Evolutionary conservation across 345 rosid genomes (phyloP).

Genomic region (Arabis alpina): DNA sequence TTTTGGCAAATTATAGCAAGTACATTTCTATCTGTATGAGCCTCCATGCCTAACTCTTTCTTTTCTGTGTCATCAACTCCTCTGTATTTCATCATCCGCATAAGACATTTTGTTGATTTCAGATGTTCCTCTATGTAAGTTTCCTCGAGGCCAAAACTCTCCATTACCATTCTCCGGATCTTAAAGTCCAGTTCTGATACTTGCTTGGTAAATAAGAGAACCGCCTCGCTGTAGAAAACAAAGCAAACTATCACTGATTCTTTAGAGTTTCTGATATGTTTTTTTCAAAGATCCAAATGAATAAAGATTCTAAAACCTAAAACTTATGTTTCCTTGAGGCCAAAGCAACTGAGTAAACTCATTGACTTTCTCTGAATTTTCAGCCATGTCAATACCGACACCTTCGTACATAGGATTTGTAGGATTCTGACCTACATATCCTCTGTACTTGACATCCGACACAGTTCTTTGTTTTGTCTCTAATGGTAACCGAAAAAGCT

Average conservation of each 20-base stretch:
- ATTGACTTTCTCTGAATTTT: background rate
- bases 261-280: too few relatives aligned
- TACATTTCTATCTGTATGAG: slow-evolving; percentile 56
- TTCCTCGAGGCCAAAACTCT: slow-evolving; percentile 46
- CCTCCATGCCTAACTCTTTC: slow-evolving; percentile 28
- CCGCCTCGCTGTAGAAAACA: slow-evolving; percentile 32
- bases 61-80: slow-evolving; percentile 20
- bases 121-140: slow-evolving; percentile 40
- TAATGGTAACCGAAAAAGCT: background rate
- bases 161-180: slow-evolving; percentile 52
- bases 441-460: background rate
- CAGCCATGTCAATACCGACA: background rate
- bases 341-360: slow-evolving; percentile 4
- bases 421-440: slow-evolving; percentile 10
- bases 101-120: slow-evolving; percentile 40
- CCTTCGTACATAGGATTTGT: slow-evolving; percentile 9
- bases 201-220: slow-evolving; percentile 9
- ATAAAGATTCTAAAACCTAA: slow-evolving; percentile 20
- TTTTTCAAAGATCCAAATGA: background rate
- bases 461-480: slow-evolving; percentile 6
- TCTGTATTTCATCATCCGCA: slow-evolving; percentile 50
- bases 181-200: slow-evolving; percentile 44
- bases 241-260: background rate
- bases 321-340: slow-evolving; percentile 27
- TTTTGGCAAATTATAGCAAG: slow-evolving; percentile 53